phyloP scores from a whole-genome alignment of 2,329 filamentous ascomycete species.

The Capronia americana region DNA sequence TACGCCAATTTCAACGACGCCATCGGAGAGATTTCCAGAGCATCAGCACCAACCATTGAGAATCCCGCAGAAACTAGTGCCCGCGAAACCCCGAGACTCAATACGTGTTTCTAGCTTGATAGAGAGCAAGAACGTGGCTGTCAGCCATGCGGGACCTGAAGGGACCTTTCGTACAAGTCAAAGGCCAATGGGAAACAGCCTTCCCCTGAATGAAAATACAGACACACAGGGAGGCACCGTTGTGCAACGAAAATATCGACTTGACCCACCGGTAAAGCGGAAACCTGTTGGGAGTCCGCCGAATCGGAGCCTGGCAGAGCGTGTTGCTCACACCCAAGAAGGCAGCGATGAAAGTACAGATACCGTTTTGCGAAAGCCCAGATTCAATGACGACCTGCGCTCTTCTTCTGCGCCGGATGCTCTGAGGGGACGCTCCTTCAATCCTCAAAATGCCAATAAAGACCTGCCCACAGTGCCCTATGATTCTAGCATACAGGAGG shows the following conservation, averaged over 20 bases:
- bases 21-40: conserved; percentile 10
- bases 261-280: conserved; percentile 25
- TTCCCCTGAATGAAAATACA: not conserved
- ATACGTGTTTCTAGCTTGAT: not conserved
- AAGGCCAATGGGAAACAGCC: not conserved
- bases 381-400: conserved; percentile 24
- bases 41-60: conserved; percentile 19
- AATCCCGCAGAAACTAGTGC: conserved; percentile 27
- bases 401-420: conserved; percentile 34
- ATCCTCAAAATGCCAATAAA: conserved; percentile 44
- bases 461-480: conserved; percentile 43
- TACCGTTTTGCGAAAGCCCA: conserved; percentile 36
- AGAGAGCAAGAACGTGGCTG: not conserved
- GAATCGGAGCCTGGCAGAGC: conserved; percentile 2
- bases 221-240: not conserved
- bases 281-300: conserved; percentile 38
- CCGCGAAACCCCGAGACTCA: not conserved
- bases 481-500: conserved; percentile 22
- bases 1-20: conserved; percentile 36
- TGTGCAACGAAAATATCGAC: not conserved
- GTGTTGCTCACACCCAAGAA: conserved; percentile 3
- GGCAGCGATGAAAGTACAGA: conserved; percentile 28
- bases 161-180: conserved; percentile 3
- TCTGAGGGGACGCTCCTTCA: not conserved
- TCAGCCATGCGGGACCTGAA: not conserved